These are phyloP conservation scores for Aspergillus aculeatus DNA, from an alignment of 2,329 filamentous ascomycete genomes.

Conservation along the genomic window DNA sequence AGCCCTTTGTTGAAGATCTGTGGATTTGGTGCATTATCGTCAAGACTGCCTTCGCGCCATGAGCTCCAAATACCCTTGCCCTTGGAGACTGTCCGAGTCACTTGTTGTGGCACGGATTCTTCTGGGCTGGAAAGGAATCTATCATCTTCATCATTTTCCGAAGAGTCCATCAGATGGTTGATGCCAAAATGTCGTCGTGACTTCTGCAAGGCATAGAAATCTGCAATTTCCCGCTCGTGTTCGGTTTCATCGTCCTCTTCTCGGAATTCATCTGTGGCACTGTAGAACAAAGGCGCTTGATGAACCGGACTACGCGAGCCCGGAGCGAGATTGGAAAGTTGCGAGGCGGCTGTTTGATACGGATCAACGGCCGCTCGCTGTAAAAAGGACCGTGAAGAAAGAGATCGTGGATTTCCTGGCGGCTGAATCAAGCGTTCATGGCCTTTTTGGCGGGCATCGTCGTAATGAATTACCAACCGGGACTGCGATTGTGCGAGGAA, in stretches of 20 bases:
- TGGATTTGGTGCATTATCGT: slow-evolving; percentile 39
- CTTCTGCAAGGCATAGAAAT: slow-evolving; percentile 85
- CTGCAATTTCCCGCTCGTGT: slow-evolving; percentile 85
- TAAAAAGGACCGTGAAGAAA: slow-evolving; percentile 51
- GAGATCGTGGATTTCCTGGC: slow-evolving; percentile 47
- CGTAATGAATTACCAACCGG: slow-evolving; percentile 71
- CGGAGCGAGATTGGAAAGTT: slow-evolving; percentile 75
- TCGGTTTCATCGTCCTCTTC: slow-evolving; percentile 94
- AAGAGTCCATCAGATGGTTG: slow-evolving; percentile 79
- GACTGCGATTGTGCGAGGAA: slow-evolving; percentile 97
- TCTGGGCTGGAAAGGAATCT: slow-evolving; percentile 54
- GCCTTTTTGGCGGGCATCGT: slow-evolving; percentile 48
- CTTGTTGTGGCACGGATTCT: slow-evolving; percentile 30
- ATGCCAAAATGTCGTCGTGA: slow-evolving; percentile 86
- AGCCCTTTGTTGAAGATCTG: slow-evolving; percentile 35
- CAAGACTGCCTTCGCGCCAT: slow-evolving; percentile 52
- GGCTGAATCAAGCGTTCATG: slow-evolving; percentile 50
- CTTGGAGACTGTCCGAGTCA: slow-evolving; percentile 40
- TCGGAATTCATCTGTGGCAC: slow-evolving; percentile 81
- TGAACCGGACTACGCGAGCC: slow-evolving; percentile 72
- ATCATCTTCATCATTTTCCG: slow-evolving; percentile 73
- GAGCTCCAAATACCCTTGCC: slow-evolving; percentile 57
- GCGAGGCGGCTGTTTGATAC: slow-evolving; percentile 70
- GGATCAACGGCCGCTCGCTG: slow-evolving; percentile 66
- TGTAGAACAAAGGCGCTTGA: slow-evolving; percentile 92